Percentiles rank a stretch among this genome's conserved stretches.
These are phyloP conservation scores for Trichophyton schoenleinii DNA, from an alignment of 2,329 filamentous ascomycete species.

Conservation along the genomic window DNA sequence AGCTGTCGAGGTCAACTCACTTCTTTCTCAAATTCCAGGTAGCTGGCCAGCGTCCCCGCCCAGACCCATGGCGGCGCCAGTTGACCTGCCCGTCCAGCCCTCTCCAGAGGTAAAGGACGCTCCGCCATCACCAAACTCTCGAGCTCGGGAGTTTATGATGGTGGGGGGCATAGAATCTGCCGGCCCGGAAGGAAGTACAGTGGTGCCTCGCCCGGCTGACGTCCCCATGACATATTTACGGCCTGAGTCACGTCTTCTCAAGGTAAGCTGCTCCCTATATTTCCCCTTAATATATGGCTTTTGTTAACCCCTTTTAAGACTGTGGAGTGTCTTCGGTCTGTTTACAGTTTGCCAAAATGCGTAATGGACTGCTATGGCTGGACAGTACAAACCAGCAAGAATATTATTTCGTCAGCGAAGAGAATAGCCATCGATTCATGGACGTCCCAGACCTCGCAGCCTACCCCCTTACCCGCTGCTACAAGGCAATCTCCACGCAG, in stretches of 20 bases:
- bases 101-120: not conserved
- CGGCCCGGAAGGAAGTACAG: not conserved
- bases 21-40: not conserved
- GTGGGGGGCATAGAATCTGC: not conserved
- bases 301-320: not conserved
- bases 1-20: not conserved
- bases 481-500: not conserved
- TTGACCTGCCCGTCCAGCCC: not conserved
- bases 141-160: not conserved
- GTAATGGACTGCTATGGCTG: not conserved
- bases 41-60: slow-evolving; percentile 1
- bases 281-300: not conserved
- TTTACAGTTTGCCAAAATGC: not conserved
- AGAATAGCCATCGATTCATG: not conserved
- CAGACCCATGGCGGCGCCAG: not conserved
- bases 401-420: not conserved
- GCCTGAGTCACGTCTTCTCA: not conserved
- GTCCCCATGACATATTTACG: not conserved
- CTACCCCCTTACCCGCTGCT: not conserved
- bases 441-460: not conserved
- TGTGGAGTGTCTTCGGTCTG: not conserved
- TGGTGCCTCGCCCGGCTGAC: not conserved
- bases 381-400: not conserved
- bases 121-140: not conserved
- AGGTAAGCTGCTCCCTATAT: not conserved